Evolutionary conservation across 768 basidiomycete species (phyloP).

Genomic region (Holtermanniella nyarrowii): DNA sequence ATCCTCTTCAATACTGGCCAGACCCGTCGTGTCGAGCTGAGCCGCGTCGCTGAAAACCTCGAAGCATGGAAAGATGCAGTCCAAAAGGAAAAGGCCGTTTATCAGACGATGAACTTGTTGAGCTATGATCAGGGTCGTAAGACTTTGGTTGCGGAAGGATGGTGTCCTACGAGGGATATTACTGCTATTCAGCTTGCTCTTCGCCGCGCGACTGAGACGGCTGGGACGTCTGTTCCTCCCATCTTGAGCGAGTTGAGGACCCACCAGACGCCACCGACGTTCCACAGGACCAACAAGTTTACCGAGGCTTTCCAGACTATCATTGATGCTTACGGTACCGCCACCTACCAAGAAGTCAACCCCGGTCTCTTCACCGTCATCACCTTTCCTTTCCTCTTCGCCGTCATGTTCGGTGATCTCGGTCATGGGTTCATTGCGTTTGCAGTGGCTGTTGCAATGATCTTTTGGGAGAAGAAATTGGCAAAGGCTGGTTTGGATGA

Average conservation of each 20-base stretch:
- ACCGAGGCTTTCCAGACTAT: slow-evolving; percentile 95
- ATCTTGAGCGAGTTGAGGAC: slow-evolving; percentile 84
- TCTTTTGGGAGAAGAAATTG: slow-evolving; percentile 69
- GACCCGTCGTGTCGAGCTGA: slow-evolving; percentile 69
- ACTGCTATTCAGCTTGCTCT: slow-evolving; percentile 73
- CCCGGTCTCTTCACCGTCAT: slow-evolving; percentile 73
- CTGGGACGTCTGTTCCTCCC: slow-evolving; percentile 82
- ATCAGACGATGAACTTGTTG: slow-evolving; percentile 88
- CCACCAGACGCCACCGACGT: slow-evolving; percentile 87
- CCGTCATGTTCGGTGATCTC: slow-evolving; percentile 99
- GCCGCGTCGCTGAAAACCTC: slow-evolving; percentile 72
- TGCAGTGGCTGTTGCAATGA: slow-evolving; percentile 68
- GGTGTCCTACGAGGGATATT: slow-evolving; percentile 92
- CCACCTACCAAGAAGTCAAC: slow-evolving; percentile 91
- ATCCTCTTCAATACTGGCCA: slow-evolving; percentile 80
- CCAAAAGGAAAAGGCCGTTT: slow-evolving; percentile 88
- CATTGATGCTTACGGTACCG: slow-evolving; percentile 94
- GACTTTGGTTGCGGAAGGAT: slow-evolving; percentile 92
- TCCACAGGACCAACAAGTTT: slow-evolving; percentile 87
- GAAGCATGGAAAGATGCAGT: slow-evolving; percentile 90
- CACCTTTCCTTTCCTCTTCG: slow-evolving; percentile 97
- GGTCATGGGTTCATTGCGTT: slow-evolving; percentile 85
- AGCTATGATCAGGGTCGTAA: slow-evolving; percentile 88
- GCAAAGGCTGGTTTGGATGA: slow-evolving; percentile 65
- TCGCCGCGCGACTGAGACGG: slow-evolving; percentile 83